phyloP scores from a whole-genome alignment of 2,329 filamentous ascomycete genomes.

The Diaporthe sp. region DNA sequence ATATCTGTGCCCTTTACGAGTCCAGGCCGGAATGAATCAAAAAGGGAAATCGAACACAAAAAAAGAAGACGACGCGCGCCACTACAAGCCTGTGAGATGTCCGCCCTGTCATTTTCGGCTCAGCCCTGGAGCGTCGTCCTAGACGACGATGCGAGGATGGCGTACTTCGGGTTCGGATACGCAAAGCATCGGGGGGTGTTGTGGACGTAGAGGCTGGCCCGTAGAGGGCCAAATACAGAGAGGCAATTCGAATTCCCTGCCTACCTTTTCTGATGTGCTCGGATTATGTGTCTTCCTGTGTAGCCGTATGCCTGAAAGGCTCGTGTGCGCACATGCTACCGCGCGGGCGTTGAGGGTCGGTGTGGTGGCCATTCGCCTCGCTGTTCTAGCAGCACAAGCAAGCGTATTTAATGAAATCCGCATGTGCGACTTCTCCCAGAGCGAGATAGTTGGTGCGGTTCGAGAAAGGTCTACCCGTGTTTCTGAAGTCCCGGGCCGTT shows the following conservation, averaged over 20 bases:
- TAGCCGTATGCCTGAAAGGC: not conserved
- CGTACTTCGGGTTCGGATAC: constrained; percentile 7
- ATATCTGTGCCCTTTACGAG: constrained; percentile 51
- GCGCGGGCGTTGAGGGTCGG: not conserved
- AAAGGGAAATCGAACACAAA: constrained; percentile 47
- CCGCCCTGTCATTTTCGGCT: constrained; percentile 16
- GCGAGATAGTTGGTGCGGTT: not conserved
- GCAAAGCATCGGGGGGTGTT: constrained; percentile 28
- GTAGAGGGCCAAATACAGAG: constrained; percentile 26
- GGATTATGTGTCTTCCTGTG: not conserved
- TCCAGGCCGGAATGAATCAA: constrained; percentile 54
- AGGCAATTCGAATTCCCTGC: constrained; percentile 18
- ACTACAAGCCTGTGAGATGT: constrained; percentile 41
- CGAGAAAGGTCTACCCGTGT: constrained; percentile 5
- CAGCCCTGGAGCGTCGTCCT: not conserved
- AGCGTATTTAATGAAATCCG: not conserved
- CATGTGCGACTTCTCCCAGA: not conserved
- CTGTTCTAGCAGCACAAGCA: not conserved
- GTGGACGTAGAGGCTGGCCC: constrained; percentile 21
- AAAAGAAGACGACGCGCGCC: constrained; percentile 34
- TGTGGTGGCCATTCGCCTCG: not conserved
- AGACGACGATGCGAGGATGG: constrained; percentile 26
- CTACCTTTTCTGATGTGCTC: not conserved
- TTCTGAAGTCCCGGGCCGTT: not conserved
- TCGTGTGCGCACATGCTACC: not conserved